These are phyloP conservation scores for Torrubiella hemipterigena DNA, from an alignment of 2,329 filamentous ascomycete genomes.

Conservation along the genomic window DNA sequence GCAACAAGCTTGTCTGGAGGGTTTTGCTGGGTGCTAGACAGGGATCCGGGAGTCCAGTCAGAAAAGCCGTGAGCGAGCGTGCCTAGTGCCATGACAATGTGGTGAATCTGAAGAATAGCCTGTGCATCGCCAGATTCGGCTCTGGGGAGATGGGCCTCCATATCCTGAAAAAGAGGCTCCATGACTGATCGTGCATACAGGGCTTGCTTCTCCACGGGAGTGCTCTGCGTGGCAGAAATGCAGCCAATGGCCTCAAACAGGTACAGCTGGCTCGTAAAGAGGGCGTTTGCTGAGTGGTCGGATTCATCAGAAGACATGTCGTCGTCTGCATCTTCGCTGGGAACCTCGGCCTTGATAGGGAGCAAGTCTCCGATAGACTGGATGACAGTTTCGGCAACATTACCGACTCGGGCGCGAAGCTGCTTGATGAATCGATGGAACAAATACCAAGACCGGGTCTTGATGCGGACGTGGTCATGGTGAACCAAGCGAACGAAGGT, in stretches of 20 bases:
- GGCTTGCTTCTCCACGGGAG: constrained; percentile 74
- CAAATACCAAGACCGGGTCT: constrained; percentile 89
- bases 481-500: constrained; percentile 87
- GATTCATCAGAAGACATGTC: constrained; percentile 94
- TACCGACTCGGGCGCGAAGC: constrained; percentile 69
- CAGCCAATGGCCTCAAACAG: constrained; percentile 91
- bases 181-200: constrained; percentile 80
- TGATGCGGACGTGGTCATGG: constrained; percentile 75
- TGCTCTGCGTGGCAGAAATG: constrained; percentile 70
- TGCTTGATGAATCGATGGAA: constrained; percentile 90
- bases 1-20: constrained; percentile 57
- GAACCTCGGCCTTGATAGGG: constrained; percentile 79
- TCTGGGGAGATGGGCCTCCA: constrained; percentile 64
- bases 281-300: constrained; percentile 76
- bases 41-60: constrained; percentile 59
- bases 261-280: constrained; percentile 85
- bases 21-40: constrained; percentile 23
- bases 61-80: constrained; percentile 88
- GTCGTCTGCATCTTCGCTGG: constrained; percentile 64
- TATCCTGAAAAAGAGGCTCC: constrained; percentile 79
- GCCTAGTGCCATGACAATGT: constrained; percentile 91
- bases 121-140: constrained; percentile 75
- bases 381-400: constrained; percentile 84
- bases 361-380: constrained; percentile 81
- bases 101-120: constrained; percentile 80